Base-by-base conservation (phyloP, 139 green algal genomes). In the Spirogloea muscicola region DNA sequence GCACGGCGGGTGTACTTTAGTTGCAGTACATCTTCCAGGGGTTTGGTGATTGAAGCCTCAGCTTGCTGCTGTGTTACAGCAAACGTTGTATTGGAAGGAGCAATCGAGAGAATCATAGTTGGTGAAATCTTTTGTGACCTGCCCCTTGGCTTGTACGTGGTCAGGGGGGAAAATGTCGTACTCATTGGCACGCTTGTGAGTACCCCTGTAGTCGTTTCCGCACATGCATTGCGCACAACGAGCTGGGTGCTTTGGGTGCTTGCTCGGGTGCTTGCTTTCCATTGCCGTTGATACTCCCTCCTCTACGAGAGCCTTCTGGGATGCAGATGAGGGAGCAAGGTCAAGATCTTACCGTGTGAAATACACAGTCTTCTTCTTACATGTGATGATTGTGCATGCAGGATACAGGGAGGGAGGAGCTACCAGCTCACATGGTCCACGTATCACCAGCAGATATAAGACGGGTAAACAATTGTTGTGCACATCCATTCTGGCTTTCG, bases 91-190 rank as follows among this genome's bases (percentile, higher is more conserved):
- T 44, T 78, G 49, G 52, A 79, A 33, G 37, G 38, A 57, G 41
- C 87, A 3, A 79, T 88, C 36, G 89, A 94, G 79, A 81, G 90
- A 29, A 88, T 93, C 34, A 88, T 94, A 16, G 88, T 94, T 16
- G 89, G 86, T 0, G 68, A 74, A 9, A 63, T 77, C 38, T 94
- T 87, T 74, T 86, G 82, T 21, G 90, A 94, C 68, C 82, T 90
- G 10, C 88, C 88, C 0, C 79, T 93, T 4, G 90, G 90, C 5
- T 71, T 93, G 1, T 90, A 96, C 65, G 74, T 93, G 37, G 63
- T 94, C 18, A 76, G 90, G n/a, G 90, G 91, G 1, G 91, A 96
- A 66, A 96, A 96, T 70, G 83, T 96, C 21, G 91, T 96, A 39
- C 78, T 96, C 36, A 84, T 96, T 79, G 91, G 91, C 3, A 75